Evolutionary conservation across 1,284 basidiomycete species (phyloP), one percentile per base, ranked within the genome.

Genomic region (Vanrija sp.): DNA sequence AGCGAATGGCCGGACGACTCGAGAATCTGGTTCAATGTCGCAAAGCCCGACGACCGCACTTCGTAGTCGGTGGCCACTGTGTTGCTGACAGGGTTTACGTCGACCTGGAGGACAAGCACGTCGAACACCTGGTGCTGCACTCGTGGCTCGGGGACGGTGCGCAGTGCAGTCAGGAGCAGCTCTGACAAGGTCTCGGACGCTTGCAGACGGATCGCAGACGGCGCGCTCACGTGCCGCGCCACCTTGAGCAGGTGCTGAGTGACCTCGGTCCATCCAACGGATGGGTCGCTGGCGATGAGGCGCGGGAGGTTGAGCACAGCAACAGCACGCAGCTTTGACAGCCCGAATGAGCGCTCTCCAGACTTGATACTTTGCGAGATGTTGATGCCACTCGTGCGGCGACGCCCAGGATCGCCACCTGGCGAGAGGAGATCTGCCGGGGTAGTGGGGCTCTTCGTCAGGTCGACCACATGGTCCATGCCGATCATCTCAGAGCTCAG

Each of bases 1-100:
- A 98, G 80, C 0, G 88, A 89, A 74, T 98, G 93, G 0, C 90
- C 94, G 0, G 89, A 89, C 0, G 86, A 84, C 72, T 98, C 90
- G 16, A 98, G 78, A 49, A 96, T 89, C 62, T 88, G 84, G 64
- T 93, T 89, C 18, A 98, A 75, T 0, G 89, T 90, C 64, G 95
- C 89, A 49, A 95, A 79, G 0, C 90, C 92, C 79, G 91, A 86
- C 24, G 85, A 81, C 14, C 93, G 83, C 41, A 98, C 79, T 64
- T 97, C 94, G 51, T 81, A 73, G 61, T 74, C 69, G n/a, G 68
- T 67, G 64, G 58, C 70, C 49, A 51, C 61, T 8, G 37, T 64
- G 50, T 42, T 67, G 62, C 60, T 61, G 68, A 66, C 56, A 60
- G 67, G 69, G 61, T 61, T 48, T 63, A 67, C 57, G 75, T 85